Evolutionary conservation across 139 green algal genomes (phyloP).

Genomic region (Volvox reticuliferus): DNA sequence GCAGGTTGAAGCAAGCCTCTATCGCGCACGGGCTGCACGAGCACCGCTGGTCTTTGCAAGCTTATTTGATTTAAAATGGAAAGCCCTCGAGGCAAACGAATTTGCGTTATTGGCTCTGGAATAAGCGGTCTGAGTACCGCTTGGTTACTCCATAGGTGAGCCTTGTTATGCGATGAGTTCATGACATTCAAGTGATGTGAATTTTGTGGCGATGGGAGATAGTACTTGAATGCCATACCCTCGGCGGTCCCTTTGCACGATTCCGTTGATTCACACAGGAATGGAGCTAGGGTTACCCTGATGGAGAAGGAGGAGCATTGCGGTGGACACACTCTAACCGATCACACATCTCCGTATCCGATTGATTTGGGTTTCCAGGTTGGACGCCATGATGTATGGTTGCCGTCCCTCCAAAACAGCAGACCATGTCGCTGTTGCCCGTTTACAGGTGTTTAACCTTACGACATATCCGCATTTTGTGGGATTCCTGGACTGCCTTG

Average conservation of each 20-base stretch:
- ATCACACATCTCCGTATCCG: slow-evolving; percentile 67
- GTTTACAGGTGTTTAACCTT: slow-evolving; percentile 90
- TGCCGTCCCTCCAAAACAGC: not conserved
- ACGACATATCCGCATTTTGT: slow-evolving; percentile 97
- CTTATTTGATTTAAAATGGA: not conserved
- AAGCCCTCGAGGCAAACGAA: not conserved
- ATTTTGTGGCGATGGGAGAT: too few species aligned
- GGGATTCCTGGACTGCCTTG: slow-evolving; percentile 89
- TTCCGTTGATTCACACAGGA: slow-evolving; percentile 58
- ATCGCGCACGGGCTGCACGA: too few species aligned
- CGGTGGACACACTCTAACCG: slow-evolving; percentile 94
- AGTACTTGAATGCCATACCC: too few species aligned
- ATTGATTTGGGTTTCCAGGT: slow-evolving; percentile 97
- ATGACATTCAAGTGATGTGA: too few species aligned
- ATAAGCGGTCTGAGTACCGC: slow-evolving; percentile 86
- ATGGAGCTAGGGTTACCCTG: slow-evolving; percentile 84
- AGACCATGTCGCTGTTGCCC: not conserved
- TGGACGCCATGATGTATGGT: slow-evolving; percentile 1
- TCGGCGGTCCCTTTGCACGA: too few species aligned
- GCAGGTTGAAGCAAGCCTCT: too few species aligned
- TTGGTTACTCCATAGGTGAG: slow-evolving; percentile 87
- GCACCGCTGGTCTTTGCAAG: too few species aligned
- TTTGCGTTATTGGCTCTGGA: slow-evolving; percentile 84
- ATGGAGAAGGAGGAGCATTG: slow-evolving; percentile 85
- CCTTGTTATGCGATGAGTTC: too few species aligned